Base-by-base conservation (phyloP, 371 early-diverging fungal species). In the Lichtheimia ornata region DNA sequence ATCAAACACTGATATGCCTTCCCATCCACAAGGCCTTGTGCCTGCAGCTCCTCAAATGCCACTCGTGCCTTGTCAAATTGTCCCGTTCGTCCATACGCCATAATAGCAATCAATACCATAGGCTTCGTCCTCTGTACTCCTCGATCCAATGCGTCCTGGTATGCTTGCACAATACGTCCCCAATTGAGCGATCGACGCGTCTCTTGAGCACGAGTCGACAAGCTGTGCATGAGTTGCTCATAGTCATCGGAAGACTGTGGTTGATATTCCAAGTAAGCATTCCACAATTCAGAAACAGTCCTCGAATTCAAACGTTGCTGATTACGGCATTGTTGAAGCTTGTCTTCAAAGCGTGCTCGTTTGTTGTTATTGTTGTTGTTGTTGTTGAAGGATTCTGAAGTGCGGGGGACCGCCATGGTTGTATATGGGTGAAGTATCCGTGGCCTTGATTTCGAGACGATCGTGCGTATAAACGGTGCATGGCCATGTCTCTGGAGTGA, bases 211-310 rank as follows among this genome's bases (percentile, higher is more conserved):
- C 50, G 56, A 2, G 17, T 35, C 44, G 58, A 25, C 5, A 59
- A 28, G 18, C 20, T 13, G 2, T 41, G 40, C n/a, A 74, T 74
- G 18, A 74, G 53, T 24, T 68, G 53, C 41, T 77, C 75, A 57
- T 70, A 79, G 12, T 75, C 74, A n/a, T 66, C 63, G 22, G 14
- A 15, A 22, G 15, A 28, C 56, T 24, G 58, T 49, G n/a, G 25
- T 58, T 47, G 60, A 35, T 49, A 56, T 44, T 58, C 59, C 13
- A 53, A 13, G 45, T 64, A 64, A 3, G 55, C 55, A 35, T 50
- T 47, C 64, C 64, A 64, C 22, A 64, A 22, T 40, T 55, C 58
- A 22, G 18, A 7, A 18, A 63, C 20, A 0, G 58, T 27, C 44
- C 43, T 45, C 3, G 63, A 52, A 15, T 47, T 22, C n/a, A 22